Evolutionary conservation across 83 land plant genomes (phyloP).

Genomic region (Isoetes engelmannii): DNA sequence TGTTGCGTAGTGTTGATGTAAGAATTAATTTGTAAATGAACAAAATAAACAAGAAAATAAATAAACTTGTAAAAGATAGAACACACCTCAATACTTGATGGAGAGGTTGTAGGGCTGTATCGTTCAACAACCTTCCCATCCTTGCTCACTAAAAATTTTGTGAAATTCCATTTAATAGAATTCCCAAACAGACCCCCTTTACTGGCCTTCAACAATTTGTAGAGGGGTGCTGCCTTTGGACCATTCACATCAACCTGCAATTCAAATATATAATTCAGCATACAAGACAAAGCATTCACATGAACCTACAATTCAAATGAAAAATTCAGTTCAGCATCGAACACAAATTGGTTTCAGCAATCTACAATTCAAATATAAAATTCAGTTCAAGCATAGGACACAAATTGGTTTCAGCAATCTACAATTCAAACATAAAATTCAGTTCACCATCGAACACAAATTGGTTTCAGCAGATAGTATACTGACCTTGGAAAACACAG

Average conservation of each 20-base stretch:
- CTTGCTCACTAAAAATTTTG: constrained; percentile 43
- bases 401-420: no score
- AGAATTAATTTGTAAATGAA: no score
- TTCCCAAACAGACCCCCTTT: constrained; percentile 36
- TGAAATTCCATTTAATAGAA: constrained; percentile 46
- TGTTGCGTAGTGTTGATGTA: not conserved
- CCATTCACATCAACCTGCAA: constrained; percentile 53
- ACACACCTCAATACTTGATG: constrained; percentile 43
- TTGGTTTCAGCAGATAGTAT: not conserved
- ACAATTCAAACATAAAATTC: not conserved
- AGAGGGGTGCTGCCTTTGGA: constrained; percentile 28
- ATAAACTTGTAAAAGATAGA: not conserved
- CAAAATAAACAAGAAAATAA: no score
- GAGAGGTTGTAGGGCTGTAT: constrained; percentile 40
- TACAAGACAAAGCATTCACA: no score
- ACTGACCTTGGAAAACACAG: constrained; percentile 28
- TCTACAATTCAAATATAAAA: not conserved
- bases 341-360: not conserved
- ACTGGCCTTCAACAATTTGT: constrained; percentile 36
- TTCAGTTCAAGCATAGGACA: no score
- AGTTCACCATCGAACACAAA: no score
- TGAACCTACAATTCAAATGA: not conserved
- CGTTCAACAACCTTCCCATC: constrained; percentile 40
- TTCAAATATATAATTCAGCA: not conserved
- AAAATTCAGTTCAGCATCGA: not conserved